Evolutionary conservation across 2,329 filamentous ascomycete species (phyloP).

Genomic region (Phaeosphaeriaceae sp.): DNA sequence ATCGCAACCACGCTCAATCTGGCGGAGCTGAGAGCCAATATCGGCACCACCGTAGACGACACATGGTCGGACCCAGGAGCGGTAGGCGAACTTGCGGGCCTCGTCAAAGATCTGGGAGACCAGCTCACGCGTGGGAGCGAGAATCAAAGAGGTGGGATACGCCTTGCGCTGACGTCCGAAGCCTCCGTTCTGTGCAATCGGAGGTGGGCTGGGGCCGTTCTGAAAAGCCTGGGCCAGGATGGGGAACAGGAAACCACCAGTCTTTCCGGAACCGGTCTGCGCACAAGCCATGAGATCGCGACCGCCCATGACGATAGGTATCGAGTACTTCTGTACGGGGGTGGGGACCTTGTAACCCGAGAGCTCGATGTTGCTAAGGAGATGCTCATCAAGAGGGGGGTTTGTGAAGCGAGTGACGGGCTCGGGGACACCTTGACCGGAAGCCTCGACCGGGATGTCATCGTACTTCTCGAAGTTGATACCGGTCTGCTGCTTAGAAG

Average conservation of each 20-base stretch:
- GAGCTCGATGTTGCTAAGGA: slow-evolving; percentile 90
- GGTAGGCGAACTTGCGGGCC: slow-evolving; percentile 96
- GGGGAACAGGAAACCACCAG: slow-evolving; percentile 98
- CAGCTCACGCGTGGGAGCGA: slow-evolving; percentile 96
- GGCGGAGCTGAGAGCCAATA: slow-evolving; percentile 95
- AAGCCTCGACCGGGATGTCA: slow-evolving; percentile 97
- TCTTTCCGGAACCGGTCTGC: slow-evolving; percentile 99
- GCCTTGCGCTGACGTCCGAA: slow-evolving; percentile 93
- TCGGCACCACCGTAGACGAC: slow-evolving; percentile 99
- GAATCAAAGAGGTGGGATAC: slow-evolving; percentile 92
- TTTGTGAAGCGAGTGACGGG: slow-evolving; percentile 90
- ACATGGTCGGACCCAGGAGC: slow-evolving; percentile 97
- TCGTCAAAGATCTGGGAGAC: slow-evolving; percentile 99
- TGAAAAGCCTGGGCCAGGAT: slow-evolving; percentile 98
- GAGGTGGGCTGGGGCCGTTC: slow-evolving; percentile 78
- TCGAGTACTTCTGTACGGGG: slow-evolving; percentile 98
- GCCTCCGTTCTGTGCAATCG: slow-evolving; percentile 67
- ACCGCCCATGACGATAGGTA: slow-evolving; percentile 97
- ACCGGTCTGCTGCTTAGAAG: slow-evolving; percentile 93
- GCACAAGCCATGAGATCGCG: slow-evolving; percentile 99
- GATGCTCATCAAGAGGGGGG: slow-evolving; percentile 92
- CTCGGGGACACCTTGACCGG: slow-evolving; percentile 90
- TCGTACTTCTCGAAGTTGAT: slow-evolving; percentile 99
- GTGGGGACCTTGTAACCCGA: slow-evolving; percentile 95
- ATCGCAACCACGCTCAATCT: slow-evolving; percentile 98